Evolutionary conservation across 495 filamentous ascomycete species (phyloP).

Genomic region (Elasticomyces elasticus): DNA sequence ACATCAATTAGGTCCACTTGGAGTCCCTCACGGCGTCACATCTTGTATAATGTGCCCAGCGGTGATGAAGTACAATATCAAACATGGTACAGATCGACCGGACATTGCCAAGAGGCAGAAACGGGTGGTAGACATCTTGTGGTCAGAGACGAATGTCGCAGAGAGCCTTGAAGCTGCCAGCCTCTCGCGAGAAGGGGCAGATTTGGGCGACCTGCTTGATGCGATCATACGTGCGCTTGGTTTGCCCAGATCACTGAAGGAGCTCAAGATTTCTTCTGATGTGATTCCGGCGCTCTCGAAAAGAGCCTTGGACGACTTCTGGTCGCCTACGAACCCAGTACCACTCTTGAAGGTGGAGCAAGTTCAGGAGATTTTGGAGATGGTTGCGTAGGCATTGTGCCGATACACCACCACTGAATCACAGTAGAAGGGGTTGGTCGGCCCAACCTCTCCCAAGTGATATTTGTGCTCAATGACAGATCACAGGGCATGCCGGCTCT

Average conservation of each 20-base stretch:
- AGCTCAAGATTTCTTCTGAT: constrained; percentile 3
- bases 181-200: not conserved
- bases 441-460: no score
- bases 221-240: constrained; percentile 2
- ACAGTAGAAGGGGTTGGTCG: no score
- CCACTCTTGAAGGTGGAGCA: constrained; percentile 12
- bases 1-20: constrained; percentile 55
- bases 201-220: constrained; percentile 12
- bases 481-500: no score
- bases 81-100: not conserved
- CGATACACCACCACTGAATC: no score
- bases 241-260: constrained; percentile 6
- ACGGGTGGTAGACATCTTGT: constrained; percentile 6
- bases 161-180: not conserved
- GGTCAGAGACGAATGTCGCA: constrained; percentile 6
- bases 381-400: constrained; percentile 1
- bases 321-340: constrained; percentile 6
- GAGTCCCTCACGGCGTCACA: constrained; percentile 56
- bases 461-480: no score
- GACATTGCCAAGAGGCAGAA: constrained; percentile 6
- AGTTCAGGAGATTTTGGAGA: constrained; percentile 11
- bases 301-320: constrained; percentile 5
- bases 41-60: constrained; percentile 54
- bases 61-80: constrained; percentile 52
- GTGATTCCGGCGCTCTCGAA: constrained; percentile 4